Conservation (phyloP, 768 basidiomycete species). For the Tulasnella sp. region DNA sequence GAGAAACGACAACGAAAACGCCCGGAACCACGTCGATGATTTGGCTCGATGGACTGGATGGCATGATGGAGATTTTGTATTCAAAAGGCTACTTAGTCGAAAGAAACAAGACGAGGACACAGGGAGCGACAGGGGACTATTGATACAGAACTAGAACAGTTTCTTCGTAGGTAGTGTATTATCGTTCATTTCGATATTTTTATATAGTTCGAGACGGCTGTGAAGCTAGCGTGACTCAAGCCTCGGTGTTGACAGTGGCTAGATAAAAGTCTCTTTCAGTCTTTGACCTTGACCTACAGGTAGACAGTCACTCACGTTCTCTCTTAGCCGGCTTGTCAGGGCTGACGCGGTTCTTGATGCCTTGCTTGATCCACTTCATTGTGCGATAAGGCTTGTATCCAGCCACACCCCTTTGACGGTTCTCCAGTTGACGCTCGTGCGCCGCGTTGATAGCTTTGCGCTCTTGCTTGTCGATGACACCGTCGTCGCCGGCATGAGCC, state of each 20-base stretch:
- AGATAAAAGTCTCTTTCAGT: not conserved
- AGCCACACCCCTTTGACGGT: slow-evolving; percentile 48
- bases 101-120: not conserved
- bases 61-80: not conserved
- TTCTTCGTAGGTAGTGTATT: not conserved
- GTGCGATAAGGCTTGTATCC: slow-evolving; percentile 46
- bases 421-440: slow-evolving; percentile 51
- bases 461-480: slow-evolving; percentile 54
- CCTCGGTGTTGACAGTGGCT: slow-evolving; percentile 39
- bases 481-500: slow-evolving; percentile 51
- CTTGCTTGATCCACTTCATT: slow-evolving; percentile 47
- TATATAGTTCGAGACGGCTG: not conserved
- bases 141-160: not conserved
- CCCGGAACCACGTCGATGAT: not conserved
- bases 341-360: slow-evolving; percentile 42
- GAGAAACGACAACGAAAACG: not conserved
- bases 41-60: not conserved
- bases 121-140: slow-evolving; percentile 7
- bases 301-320: slow-evolving; percentile 38
- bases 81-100: not conserved
- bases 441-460: slow-evolving; percentile 51
- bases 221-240: not conserved
- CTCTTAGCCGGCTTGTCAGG: slow-evolving; percentile 38
- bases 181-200: slow-evolving; percentile 14
- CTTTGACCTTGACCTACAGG: not conserved